phyloP scores from a whole-genome alignment of 495 filamentous ascomycete species.

The Xylaria telfairii region DNA sequence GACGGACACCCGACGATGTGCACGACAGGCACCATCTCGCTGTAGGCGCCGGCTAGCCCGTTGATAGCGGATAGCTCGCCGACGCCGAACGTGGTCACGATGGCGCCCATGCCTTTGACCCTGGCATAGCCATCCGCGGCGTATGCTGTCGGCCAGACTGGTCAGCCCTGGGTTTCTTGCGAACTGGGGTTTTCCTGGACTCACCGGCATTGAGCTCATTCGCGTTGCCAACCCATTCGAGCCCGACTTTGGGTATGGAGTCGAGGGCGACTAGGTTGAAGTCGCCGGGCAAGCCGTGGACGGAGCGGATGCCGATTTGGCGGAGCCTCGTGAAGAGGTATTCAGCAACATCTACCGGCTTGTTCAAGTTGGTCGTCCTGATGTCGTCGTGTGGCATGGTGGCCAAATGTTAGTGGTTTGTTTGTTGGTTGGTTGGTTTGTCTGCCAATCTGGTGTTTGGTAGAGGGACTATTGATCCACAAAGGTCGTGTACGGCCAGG shows the following conservation, averaged over 20 bases:
- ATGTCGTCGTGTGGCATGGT: constrained; percentile 42
- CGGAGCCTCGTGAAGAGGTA: constrained; percentile 75
- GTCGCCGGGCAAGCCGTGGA: constrained; percentile 79
- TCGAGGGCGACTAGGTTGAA: constrained; percentile 76
- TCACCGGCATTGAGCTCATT: constrained; percentile 83
- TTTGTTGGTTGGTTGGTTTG: too few species aligned
- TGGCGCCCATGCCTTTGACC: constrained; percentile 71
- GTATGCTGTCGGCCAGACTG: constrained; percentile 57
- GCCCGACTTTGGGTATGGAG: constrained; percentile 63
- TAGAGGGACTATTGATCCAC: not conserved
- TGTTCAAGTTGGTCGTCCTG: constrained; percentile 44
- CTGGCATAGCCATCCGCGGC: constrained; percentile 83
- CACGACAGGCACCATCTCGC: constrained; percentile 77
- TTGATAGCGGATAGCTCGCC: constrained; percentile 80
- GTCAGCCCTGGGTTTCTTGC: constrained; percentile 54
- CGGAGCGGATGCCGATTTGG: constrained; percentile 70
- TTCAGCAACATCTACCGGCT: constrained; percentile 57
- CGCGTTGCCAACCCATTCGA: constrained; percentile 79
- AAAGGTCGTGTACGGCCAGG: not conserved
- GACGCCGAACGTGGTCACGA: constrained; percentile 82
- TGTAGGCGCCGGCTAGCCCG: constrained; percentile 72
- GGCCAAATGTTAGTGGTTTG: not conserved
- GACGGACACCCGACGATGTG: constrained; percentile 81
- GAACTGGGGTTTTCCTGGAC: not conserved
- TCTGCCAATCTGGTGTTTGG: not conserved